phyloP scores from a whole-genome alignment of 1,284 basidiomycete species.

The Cryptococcus sp. region DNA sequence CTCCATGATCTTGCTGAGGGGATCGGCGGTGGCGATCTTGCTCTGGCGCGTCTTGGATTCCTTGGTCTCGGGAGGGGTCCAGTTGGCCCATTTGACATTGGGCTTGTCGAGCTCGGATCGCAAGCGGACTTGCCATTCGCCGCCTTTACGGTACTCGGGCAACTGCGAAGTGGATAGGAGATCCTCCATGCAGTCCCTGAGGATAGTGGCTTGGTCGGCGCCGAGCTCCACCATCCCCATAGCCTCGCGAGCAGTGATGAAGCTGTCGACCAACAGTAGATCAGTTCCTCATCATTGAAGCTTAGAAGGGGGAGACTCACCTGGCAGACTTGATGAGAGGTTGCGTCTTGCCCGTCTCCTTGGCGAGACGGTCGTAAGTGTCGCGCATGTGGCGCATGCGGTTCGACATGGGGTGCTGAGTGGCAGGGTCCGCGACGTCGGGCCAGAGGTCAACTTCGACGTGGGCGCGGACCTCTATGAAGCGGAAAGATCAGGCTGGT shows the following conservation, averaged over 20 bases:
- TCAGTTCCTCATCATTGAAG: background rate
- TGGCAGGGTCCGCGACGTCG: constrained; percentile 31
- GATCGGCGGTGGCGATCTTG: constrained; percentile 26
- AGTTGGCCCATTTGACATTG: constrained; percentile 23
- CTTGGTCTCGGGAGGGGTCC: constrained; percentile 19
- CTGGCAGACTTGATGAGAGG: constrained; percentile 42
- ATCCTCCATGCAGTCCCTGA: constrained; percentile 22
- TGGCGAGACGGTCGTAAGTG: constrained; percentile 29
- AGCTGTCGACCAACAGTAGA: constrained; percentile 8
- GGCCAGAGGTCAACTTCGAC: constrained; percentile 27
- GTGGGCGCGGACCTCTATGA: constrained; percentile 29
- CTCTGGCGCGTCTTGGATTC: constrained; percentile 20
- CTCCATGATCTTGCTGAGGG: constrained; percentile 18
- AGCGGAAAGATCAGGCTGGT: background rate
- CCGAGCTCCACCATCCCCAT: constrained; percentile 32
- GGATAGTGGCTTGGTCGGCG: constrained; percentile 29
- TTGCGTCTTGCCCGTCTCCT: constrained; percentile 28
- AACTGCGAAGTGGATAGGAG: constrained; percentile 17
- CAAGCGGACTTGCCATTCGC: constrained; percentile 23
- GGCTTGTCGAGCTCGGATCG: constrained; percentile 20
- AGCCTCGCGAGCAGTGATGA: constrained; percentile 28
- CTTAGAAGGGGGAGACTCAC: constrained; percentile 20
- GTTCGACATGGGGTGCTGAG: constrained; percentile 33
- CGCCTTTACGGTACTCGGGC: constrained; percentile 22
- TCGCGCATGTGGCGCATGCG: constrained; percentile 40